phyloP scores from a whole-genome alignment of 768 basidiomycete species.

The Crucibulum laeve region DNA sequence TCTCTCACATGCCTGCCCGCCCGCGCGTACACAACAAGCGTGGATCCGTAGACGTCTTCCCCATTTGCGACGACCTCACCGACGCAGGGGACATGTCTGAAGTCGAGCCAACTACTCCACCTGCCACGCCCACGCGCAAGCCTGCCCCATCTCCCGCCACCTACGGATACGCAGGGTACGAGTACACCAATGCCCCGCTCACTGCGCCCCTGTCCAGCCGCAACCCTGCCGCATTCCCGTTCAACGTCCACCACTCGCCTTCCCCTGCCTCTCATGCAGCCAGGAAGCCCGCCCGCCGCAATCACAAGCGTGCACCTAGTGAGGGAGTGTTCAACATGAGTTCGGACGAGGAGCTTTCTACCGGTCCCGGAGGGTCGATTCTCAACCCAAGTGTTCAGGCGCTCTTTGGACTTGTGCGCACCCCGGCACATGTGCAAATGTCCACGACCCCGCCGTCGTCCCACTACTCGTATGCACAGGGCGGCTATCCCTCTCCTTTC shows the following conservation, averaged over 20 bases:
- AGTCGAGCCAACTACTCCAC: conserved; percentile 31
- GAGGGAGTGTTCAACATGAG: conserved; percentile 75
- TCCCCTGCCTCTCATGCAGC: conserved; percentile 23
- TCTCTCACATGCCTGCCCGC: conserved; percentile 27
- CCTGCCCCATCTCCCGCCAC: conserved; percentile 7
- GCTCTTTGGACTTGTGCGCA: conserved; percentile 22
- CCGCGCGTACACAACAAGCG: conserved; percentile 21
- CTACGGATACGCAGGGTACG: conserved; percentile 17
- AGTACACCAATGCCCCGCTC: conserved; percentile 36
- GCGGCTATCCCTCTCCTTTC: neutral
- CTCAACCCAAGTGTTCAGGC: conserved; percentile 18
- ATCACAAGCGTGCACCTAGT: conserved; percentile 60
- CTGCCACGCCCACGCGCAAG: conserved; percentile 50
- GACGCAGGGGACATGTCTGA: conserved; percentile 34
- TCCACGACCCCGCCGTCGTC: conserved; percentile 12
- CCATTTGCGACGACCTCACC: conserved; percentile 70
- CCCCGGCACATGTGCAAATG: conserved; percentile 6
- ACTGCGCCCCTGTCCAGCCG: conserved; percentile 44
- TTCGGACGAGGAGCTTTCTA: conserved; percentile 59
- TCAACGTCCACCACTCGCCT: conserved; percentile 31
- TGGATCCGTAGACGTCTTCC: conserved; percentile 41
- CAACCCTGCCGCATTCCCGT: conserved; percentile 31
- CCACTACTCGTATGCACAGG: conserved; percentile 4
- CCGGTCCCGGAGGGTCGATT: conserved; percentile 26
- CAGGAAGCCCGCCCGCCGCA: conserved; percentile 27